Conservation (phyloP, 2,329 filamentous ascomycete species). For the Fusarium brachygibbosum region DNA sequence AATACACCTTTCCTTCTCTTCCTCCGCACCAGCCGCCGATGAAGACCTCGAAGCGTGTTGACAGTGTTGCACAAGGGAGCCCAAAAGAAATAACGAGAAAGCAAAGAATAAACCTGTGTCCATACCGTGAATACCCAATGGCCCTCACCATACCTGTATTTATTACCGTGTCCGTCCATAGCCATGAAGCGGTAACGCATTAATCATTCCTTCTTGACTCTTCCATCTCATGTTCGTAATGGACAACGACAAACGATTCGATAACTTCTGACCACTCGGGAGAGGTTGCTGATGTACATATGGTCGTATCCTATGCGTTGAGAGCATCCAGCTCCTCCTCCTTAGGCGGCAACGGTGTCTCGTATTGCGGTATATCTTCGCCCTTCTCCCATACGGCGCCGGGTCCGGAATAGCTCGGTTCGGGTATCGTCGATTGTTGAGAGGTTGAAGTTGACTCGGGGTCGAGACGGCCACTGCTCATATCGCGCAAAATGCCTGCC, state of each 20-base stretch:
- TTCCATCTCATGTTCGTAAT: background rate
- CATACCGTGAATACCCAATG: slow-evolving; percentile 29
- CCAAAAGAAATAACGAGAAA: slow-evolving; percentile 17
- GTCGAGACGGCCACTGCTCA: slow-evolving; percentile 44
- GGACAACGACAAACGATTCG: slow-evolving; percentile 11
- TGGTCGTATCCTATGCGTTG: slow-evolving; percentile 51
- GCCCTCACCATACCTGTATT: slow-evolving; percentile 21
- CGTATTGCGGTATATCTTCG: slow-evolving; percentile 55
- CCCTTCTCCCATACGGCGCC: slow-evolving; percentile 66
- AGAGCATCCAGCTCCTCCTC: slow-evolving; percentile 60
- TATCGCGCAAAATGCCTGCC: slow-evolving; percentile 53
- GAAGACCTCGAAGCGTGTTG: slow-evolving; percentile 3
- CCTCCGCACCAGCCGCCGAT: slow-evolving; percentile 1
- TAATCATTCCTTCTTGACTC: slow-evolving; percentile 42
- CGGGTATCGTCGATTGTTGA: slow-evolving; percentile 51
- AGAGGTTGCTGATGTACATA: slow-evolving; percentile 25
- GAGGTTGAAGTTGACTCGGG: slow-evolving; percentile 25
- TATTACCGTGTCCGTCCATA: slow-evolving; percentile 29
- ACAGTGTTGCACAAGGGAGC: slow-evolving; percentile 8
- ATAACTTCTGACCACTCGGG: slow-evolving; percentile 15
- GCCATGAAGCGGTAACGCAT: slow-evolving; percentile 38
- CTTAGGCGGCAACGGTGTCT: slow-evolving; percentile 57
- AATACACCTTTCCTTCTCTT: slow-evolving; percentile 23
- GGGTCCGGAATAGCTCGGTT: slow-evolving; percentile 65
- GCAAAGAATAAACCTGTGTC: slow-evolving; percentile 29